These are phyloP conservation scores for Paecilomyces niveus DNA, from an alignment of 2,329 filamentous ascomycete species.

Conservation along the genomic window DNA sequence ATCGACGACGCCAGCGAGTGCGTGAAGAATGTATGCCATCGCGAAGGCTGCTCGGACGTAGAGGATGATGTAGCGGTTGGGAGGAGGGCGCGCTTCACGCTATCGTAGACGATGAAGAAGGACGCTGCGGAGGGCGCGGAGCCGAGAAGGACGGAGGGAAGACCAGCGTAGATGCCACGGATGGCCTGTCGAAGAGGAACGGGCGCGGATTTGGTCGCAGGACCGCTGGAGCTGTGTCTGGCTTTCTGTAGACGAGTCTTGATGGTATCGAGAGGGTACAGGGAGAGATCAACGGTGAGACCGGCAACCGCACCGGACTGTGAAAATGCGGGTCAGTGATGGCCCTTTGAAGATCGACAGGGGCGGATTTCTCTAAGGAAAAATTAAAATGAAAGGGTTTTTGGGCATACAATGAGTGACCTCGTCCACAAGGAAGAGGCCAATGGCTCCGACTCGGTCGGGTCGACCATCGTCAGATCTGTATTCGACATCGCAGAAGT, in stretches of 20 bases:
- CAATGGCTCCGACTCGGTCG: constrained; percentile 24
- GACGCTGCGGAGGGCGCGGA: constrained; percentile 90
- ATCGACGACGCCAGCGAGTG: constrained; percentile 83
- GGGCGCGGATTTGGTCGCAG: constrained; percentile 48
- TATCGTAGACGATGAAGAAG: constrained; percentile 95
- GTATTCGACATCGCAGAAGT: not conserved
- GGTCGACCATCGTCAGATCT: constrained; percentile 17
- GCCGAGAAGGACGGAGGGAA: constrained; percentile 82
- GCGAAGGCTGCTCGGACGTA: constrained; percentile 19
- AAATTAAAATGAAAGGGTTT: not conserved
- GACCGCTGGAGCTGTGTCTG: constrained; percentile 20
- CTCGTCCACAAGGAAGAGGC: constrained; percentile 38
- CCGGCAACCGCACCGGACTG: constrained; percentile 84
- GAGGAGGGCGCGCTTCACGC: constrained; percentile 54
- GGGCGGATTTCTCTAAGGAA: constrained; percentile 1
- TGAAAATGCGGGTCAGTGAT: not conserved
- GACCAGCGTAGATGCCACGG: constrained; percentile 83
- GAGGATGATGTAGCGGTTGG: constrained; percentile 17
- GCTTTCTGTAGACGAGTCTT: constrained; percentile 83
- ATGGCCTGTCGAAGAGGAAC: constrained; percentile 79
- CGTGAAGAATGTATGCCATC: constrained; percentile 35
- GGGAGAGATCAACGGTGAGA: constrained; percentile 90
- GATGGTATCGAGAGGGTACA: constrained; percentile 96
- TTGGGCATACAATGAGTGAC: constrained; percentile 29
- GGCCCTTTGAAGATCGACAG: constrained; percentile 3